Base-by-base conservation (phyloP, 176 grass and related monocot species). In the Cocos nucifera region DNA sequence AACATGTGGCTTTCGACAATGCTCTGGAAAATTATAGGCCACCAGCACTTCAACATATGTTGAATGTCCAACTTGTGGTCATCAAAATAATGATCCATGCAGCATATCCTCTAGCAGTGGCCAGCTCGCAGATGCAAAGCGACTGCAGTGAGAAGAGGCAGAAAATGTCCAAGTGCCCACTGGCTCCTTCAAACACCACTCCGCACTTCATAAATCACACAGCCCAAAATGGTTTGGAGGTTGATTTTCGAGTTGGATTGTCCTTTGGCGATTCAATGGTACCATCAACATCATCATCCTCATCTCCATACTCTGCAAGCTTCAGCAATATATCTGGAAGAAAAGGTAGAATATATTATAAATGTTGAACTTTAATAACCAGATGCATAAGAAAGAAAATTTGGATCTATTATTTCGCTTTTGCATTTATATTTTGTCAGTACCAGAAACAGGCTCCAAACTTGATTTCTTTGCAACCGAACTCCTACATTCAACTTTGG, bases 261-360 rank as follows among this genome's bases (percentile, higher is more conserved):
- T 75, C 67, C 24, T 49, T 23, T 20, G 64, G 27, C 22, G 57
- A 15, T 18, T 19, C 71, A 5, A 73, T 32, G 3, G 8, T 69
- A 14, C 51, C 55, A 61, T 82, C 71, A 71, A 17, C 12, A 0
- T 91, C 80, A 0, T 90, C 87, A 0, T 91, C 92, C 1, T 83
- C 86, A 22, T 95, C 87, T 62, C 93, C 87, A 60, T 98, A 98
- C 63, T 98, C 84, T 69, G 88, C 81, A 56, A 98, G 84, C 70
- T 89, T 98, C 30, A 92, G 63, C 63, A 98, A 39, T 51, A 81
- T 92, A 75, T 98, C 84, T 88, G 54, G 54, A 69, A 51, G 17
- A 27, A 27, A 9, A 51, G 17, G 5, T 19, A 48, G 3, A 12
- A 44, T 44, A 44, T 44, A 44, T 44, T 44, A 44, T 44, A 14